Evolutionary conservation across 2,329 filamentous ascomycete genomes (phyloP), one percentile per base, ranked within the genome.

Genomic region (Talaromyces sp.): DNA sequence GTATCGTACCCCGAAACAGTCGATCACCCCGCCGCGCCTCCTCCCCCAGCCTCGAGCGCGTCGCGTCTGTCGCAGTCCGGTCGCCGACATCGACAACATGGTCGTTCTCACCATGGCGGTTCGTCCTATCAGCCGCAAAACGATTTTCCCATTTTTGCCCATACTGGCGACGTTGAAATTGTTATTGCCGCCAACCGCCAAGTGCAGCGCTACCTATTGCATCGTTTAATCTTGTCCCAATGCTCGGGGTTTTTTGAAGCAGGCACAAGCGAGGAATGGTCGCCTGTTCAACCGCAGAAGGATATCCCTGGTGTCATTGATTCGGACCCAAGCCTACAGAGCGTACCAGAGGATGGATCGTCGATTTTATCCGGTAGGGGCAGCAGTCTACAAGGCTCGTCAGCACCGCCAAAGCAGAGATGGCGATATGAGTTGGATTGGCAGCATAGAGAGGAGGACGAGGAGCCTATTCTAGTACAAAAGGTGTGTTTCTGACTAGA

Each of bases 161-260:
- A 93, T 68, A 93, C 90, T 41, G 93, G 93, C 70, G 93, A 98
- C 75, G 91, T 97, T 69, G 93, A 98, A 77, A 92, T 98, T 64
- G 71, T 93, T 59, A 84, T 97, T 69, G 84, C 82, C 70, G 83
- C 85, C 14, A 84, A 89, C 58, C 66, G 85, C 63, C 86, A 87
- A 70, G 89, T 95, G 75, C 90, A 91, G 71, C 84, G 89, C 63
- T 98, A 97, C 73, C 82, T 97, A 53, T 82, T 98, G 60, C 93
- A 98, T 77, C 84, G 88, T 62, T 84, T 97, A 69, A 96, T 93
- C 46, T 80, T 98, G 66, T 88, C 90, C 32, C 90, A 96, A 75
- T 96, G 90, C 70, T 96, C 92, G 6, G 92, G 91, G 17, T 97
- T 96, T 80, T 98, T 98, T 72, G 91, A 96, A 75, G 89, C 90